Evolutionary conservation across 106 monocot genomes (phyloP).

Genomic region (Xerophyta viscosa): DNA sequence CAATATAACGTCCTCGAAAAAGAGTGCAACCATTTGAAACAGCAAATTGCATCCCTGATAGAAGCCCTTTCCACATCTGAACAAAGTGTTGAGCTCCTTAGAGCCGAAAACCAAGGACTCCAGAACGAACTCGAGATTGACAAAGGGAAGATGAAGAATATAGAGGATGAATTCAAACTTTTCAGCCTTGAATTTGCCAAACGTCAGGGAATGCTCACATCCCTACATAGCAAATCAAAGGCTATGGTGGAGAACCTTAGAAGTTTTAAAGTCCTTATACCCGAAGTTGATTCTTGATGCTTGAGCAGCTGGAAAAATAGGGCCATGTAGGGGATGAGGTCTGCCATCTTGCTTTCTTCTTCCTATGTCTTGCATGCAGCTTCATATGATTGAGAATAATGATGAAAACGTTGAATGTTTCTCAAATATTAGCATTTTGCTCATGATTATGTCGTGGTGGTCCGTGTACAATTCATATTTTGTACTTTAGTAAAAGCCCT

Average conservation of each 20-base stretch:
- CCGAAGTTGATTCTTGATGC: constrained; percentile 10
- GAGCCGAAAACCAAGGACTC: constrained; percentile 32
- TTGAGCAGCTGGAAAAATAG: too few relatives aligned
- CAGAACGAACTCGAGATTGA: constrained; percentile 35
- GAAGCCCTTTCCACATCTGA: constrained; percentile 36
- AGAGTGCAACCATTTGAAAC: constrained; percentile 38
- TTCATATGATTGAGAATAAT: too few relatives aligned
- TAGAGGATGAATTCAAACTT: constrained; percentile 48
- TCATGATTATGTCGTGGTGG: too few relatives aligned
- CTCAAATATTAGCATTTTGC: too few relatives aligned
- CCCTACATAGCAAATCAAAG: constrained; percentile 65
- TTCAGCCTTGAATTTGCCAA: constrained; percentile 57
- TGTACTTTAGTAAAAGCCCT: too few relatives aligned
- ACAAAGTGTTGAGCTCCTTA: constrained; percentile 24
- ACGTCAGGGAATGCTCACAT: constrained; percentile 42
- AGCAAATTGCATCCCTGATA: constrained; percentile 45
- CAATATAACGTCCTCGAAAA: constrained; percentile 31
- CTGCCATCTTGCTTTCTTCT: too few relatives aligned
- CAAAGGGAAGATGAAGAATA: constrained; percentile 42
- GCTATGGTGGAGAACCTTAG: constrained; percentile 55
- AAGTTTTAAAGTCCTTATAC: constrained; percentile 12
- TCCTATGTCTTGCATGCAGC: too few relatives aligned
- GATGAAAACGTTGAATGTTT: too few relatives aligned
- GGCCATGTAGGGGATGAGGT: too few relatives aligned
- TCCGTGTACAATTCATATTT: too few relatives aligned